phyloP scores from a whole-genome alignment of 345 rosid species.

The Noccaea caerulescens region DNA sequence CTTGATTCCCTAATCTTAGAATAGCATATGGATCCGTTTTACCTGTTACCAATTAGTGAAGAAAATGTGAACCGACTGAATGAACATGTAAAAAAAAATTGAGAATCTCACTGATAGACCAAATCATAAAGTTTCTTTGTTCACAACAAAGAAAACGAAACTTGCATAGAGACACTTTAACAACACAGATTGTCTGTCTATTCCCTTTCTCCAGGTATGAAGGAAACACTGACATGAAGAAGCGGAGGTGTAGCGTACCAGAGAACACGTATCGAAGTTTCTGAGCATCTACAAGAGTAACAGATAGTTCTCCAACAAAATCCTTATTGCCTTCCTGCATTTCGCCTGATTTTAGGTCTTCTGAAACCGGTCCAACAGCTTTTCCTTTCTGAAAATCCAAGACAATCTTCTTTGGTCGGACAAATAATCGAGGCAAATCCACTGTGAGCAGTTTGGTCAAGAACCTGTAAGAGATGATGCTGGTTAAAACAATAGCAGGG shows the following conservation, averaged over 20 bases:
- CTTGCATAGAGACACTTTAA: not conserved
- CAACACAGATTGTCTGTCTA: not conserved
- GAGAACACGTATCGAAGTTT: conserved; percentile 75
- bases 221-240: not conserved
- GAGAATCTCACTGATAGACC: no score
- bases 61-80: conserved; percentile 18
- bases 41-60: conserved; percentile 54
- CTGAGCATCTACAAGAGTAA: conserved; percentile 94
- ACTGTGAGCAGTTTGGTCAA: conserved; percentile 89
- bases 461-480: conserved; percentile 61
- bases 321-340: conserved; percentile 87
- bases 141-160: no score
- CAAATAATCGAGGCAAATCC: conserved; percentile 92
- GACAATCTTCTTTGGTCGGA: conserved; percentile 97
- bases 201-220: no score
- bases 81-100: conserved; percentile 5
- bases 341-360: conserved; percentile 74
- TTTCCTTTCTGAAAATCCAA: conserved; percentile 93
- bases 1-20: conserved; percentile 80
- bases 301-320: conserved; percentile 93
- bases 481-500: not conserved
- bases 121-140: no score
- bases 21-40: conserved; percentile 97
- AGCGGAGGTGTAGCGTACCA: conserved; percentile 51
- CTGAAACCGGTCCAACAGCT: conserved; percentile 87